Evolutionary conservation across 1,284 basidiomycete genomes (phyloP), one percentile per base, ranked within the genome.

Genomic region (Malassezia sympodialis): DNA sequence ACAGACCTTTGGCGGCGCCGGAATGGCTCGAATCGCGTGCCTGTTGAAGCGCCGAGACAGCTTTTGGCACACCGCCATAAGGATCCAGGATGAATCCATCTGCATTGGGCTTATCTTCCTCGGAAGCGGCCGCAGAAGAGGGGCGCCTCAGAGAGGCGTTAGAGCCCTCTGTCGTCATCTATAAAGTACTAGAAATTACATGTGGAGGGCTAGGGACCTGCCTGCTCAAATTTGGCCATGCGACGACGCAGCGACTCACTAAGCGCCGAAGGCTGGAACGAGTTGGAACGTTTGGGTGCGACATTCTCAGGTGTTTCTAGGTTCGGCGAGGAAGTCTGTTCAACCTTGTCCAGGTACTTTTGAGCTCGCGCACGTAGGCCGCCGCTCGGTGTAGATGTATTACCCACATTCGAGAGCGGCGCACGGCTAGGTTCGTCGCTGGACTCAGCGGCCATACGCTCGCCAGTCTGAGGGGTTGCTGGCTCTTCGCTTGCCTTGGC

Each of bases 81-180:
- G 56, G 44, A 37, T 63, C 59, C 31, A 62, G 58, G 27, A 66
- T 53, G 31, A 63, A 48, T 10, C 64, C 64, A 21, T 63, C 63
- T 30, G 60, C 32, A 50, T 62, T 50, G n/a, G 28, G 35, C 35
- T 37, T 8, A 21, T 42, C 40, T 7, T 42, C 3, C 23, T 11
- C 14, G 5, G 5, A 5, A 11, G 14, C 3, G 6, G 31, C 31
- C n/a, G n/a, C n/a, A n/a, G n/a, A n/a, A 27, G 4, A 8, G 8
- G 28, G 28, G 28, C 28, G 28, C 28, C 28, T 4, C 4, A 30
- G 28, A 6, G 28, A 10, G 32, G 32, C 32, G 15, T 12, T 15
- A 15, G 32, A 30, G 8, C 28, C 7, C 15, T 35, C 39, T 1
- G 39, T 15, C 39, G 27, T 43, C 8, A n/a, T n/a, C n/a, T n/a